Base-by-base conservation (phyloP, 2,329 filamentous ascomycete species). In the Arthrobotrys conoides region DNA sequence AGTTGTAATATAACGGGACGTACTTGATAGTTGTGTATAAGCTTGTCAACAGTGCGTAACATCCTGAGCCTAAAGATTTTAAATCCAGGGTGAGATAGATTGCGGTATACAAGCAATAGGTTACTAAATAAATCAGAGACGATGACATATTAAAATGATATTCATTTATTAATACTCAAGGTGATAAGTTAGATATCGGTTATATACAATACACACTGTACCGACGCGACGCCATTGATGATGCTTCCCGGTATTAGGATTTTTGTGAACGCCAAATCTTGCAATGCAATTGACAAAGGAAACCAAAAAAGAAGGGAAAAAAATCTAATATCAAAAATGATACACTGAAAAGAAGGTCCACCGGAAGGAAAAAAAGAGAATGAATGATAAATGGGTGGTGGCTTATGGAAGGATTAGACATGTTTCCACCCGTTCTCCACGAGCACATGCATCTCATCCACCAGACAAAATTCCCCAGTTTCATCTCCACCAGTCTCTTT, bases 381-480 rank as follows among this genome's bases (percentile, higher is more conserved):
- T 3, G 6, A 30, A 30, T 3, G 27, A 30, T 30, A 30, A 30
- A 30, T 30, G 27, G 44, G 14, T 10, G n/a, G 8, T 20, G 3
- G 12, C 18, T n/a, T 33, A 68, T 5, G 16, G 14, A n/a, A 9
- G 30, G 36, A 24, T 30, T 84, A 89, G 76, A 88, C 85, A 85
- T 90, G 89, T 71, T 86, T 86, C 89, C 89, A 90, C 1, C 89
- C 89, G 81, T 88, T 89, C 77, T 85, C 84, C 46, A 85, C 86
- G 71, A 90, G 83, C 22, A 90, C 87, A 81, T 90, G 89, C 87
- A 89, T 89, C 84, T 90, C 89, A 81, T 90, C 87, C 57, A 90
- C 87, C 81, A 90, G 81, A 80, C 89, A 90, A 27, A 77, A 77
- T 9, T 67, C 67, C 8, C 73, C 73, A 2, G 41, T 63, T 61